These are phyloP conservation scores for Cyclotella atomus DNA, from an alignment of 108 stramenopile species.

Conservation along the genomic window DNA sequence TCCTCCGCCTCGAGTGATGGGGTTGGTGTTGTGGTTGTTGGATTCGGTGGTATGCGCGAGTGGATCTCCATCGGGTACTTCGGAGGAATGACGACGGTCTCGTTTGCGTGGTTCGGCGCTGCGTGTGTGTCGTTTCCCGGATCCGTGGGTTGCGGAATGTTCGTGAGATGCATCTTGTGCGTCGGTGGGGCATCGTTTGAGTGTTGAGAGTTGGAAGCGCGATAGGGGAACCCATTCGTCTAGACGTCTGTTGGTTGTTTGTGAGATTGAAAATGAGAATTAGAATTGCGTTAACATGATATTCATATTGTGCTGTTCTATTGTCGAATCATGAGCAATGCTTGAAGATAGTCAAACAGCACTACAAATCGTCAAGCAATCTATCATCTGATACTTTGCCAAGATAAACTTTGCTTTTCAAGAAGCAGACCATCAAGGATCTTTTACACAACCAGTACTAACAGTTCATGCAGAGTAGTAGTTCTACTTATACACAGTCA, in stretches of 20 bases:
- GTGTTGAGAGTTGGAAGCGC: constrained; percentile 66
- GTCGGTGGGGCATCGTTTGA: constrained; percentile 34
- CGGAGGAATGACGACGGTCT: constrained; percentile 13
- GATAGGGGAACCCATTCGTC: constrained; percentile 86
- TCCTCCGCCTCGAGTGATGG: constrained; percentile 64
- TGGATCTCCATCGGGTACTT: neutral
- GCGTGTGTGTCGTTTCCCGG: constrained; percentile 19
- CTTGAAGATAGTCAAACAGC: neutral
- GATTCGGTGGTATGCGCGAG: constrained; percentile 6
- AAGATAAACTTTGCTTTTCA: neutral
- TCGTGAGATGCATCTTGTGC: neutral
- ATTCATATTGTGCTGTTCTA: neutral
- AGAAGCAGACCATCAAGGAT: too few species aligned
- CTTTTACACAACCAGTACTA: too few species aligned
- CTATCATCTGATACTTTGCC: neutral
- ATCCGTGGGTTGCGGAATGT: neutral
- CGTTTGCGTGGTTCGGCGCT: constrained; percentile 12
- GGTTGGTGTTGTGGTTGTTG: neutral
- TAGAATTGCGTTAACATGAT: neutral
- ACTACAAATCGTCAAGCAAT: neutral
- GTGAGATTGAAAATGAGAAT: neutral
- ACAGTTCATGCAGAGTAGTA: too few species aligned
- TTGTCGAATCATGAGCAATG: neutral
- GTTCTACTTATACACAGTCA: too few species aligned
- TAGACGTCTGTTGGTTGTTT: constrained; percentile 42